Evolutionary conservation across 1,139 yeast genomes (phyloP).

Genomic region (Kluyveromyces marxianus): DNA sequence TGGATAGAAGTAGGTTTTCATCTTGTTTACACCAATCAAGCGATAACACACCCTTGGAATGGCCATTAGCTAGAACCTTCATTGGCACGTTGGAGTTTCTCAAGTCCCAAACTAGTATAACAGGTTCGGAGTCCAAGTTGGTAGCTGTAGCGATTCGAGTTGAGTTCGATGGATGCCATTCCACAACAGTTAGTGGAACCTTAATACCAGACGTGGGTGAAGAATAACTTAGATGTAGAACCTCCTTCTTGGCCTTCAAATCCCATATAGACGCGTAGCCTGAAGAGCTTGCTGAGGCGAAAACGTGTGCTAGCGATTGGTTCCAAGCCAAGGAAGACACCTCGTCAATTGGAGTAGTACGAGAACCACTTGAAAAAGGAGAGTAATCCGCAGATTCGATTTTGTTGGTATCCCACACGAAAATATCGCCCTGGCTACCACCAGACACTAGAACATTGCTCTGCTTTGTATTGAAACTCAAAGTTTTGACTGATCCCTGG

Average conservation of each 20-base stretch:
- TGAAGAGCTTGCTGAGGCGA: conserved; percentile 78
- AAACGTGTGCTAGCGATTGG: conserved; percentile 71
- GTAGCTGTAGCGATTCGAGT: conserved; percentile 86
- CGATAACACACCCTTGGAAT: conserved; percentile 79
- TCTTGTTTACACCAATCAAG: conserved; percentile 92
- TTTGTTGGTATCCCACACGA: conserved; percentile 78
- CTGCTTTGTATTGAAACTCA: conserved; percentile 74
- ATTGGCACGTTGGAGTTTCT: conserved; percentile 90
- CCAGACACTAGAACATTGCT: conserved; percentile 74
- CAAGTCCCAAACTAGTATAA: conserved; percentile 86
- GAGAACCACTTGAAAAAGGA: conserved; percentile 69
- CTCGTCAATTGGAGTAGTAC: conserved; percentile 78
- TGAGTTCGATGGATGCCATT: conserved; percentile 83
- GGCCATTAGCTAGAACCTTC: conserved; percentile 56
- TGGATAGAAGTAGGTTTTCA: conserved; percentile 66
- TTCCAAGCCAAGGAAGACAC: conserved; percentile 87
- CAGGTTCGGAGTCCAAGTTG: conserved; percentile 71
- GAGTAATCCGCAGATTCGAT: conserved; percentile 33
- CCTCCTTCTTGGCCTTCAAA: conserved; percentile 78
- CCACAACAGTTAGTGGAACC: conserved; percentile 60
- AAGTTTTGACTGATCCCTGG: conserved; percentile 61
- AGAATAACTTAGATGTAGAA: conserved; percentile 66
- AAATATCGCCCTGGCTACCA: conserved; percentile 79
- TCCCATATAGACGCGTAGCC: conserved; percentile 95
- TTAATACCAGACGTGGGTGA: conserved; percentile 40